Conservation (phyloP, 140 eudicot species). For the Oenanthe javanica region DNA sequence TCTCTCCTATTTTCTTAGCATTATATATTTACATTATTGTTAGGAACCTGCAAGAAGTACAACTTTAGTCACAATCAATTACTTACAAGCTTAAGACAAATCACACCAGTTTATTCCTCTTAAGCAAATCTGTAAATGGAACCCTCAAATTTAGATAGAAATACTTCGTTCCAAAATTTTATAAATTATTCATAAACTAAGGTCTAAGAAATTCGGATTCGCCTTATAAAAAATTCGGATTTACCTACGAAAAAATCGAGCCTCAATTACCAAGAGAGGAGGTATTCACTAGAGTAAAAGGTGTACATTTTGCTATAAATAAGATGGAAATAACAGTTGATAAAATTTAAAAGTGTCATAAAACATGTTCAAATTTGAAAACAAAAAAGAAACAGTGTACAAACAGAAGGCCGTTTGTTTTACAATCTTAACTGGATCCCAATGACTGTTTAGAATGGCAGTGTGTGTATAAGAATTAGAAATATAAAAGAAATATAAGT, state of each 20-base stretch:
- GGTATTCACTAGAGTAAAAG: too few species aligned
- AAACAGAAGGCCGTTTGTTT: slow-evolving; percentile 1
- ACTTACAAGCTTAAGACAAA: background rate
- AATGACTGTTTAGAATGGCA: background rate
- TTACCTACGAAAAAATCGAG: too few species aligned
- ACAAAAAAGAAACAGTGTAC: background rate
- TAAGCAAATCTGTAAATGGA: background rate
- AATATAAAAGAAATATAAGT: background rate
- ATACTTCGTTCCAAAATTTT: background rate
- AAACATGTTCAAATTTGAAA: background rate
- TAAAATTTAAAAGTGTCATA: background rate
- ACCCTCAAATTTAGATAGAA: background rate
- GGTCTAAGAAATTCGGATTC: too few species aligned
- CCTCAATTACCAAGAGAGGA: too few species aligned
- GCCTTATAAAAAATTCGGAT: too few species aligned
- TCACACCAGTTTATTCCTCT: background rate
- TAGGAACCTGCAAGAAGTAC: background rate
- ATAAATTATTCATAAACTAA: too few species aligned
- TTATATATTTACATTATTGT: background rate
- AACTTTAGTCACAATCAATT: slow-evolving; percentile 7
- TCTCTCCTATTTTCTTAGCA: background rate
- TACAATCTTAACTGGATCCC: slow-evolving; percentile 7
- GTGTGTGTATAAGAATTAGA: background rate
- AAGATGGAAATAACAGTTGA: background rate
- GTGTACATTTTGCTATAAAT: background rate